Base-by-base conservation (phyloP, 768 basidiomycete species). In the Suillus paluster region DNA sequence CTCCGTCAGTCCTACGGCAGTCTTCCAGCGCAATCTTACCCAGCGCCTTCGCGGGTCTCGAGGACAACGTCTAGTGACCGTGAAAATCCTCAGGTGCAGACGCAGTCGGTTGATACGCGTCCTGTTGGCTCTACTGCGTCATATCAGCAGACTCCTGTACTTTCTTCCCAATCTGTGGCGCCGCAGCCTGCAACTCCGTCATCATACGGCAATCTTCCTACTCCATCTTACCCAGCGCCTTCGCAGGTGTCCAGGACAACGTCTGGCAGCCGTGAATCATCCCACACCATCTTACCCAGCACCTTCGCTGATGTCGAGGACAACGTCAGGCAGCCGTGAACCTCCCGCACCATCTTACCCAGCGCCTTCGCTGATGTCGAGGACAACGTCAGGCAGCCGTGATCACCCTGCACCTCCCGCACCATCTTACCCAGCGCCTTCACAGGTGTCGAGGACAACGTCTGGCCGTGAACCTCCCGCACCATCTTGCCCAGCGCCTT, bases 1-100 rank as follows among this genome's bases (percentile, higher is more conserved):
- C 49, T 12, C 27, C 48, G 27, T 27, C 19, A 33, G n/a, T 33
- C 49, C 4, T 33, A 50, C 19, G 49, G 49, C 6, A 30, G 19
- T n/a, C 48, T 76, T 1, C 69, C 75, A 45, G 68, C 59, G 0
- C 73, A 73, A 39, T 62, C 73, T 10, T 65, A 71, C 64, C 70
- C 73, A 33, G 61, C 70, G 9, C 68, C 73, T 19, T 48, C 66
- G 45, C 64, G 70, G 25, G 41, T 15, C 7, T 70, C 71, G 56
- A 74, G 63, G 59, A 68, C 66, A 25, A 63, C 45, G 33, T 69
- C 73, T 11, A 56, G 60, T 33, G 67, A 66, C 44, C 71, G 67
- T 19, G 69, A 73, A 42, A 65, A 66, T 34, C 70, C 45, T 39
- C 66, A 63, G 19, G 38, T 63, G 5, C 70, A 68, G 38, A 59